Evolutionary conservation across 352 stramenopile species (phyloP).

Genomic region (Elongisporangium senticosum): DNA sequence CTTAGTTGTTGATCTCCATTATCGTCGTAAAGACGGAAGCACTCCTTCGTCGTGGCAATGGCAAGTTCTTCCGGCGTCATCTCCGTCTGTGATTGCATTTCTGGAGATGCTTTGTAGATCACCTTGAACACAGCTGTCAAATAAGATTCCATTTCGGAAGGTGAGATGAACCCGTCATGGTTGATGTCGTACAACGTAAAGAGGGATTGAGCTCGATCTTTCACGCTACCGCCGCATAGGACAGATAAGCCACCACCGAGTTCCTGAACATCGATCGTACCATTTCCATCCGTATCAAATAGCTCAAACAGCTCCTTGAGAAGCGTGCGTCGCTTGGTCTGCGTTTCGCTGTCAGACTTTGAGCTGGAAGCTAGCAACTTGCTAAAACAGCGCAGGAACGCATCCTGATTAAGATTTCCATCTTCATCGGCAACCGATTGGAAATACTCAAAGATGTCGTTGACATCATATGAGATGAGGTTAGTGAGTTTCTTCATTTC

Average conservation of each 20-base stretch:
- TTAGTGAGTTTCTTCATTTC: conserved; percentile 82
- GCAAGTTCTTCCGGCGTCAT: conserved; percentile 65
- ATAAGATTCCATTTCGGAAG: conserved; percentile 78
- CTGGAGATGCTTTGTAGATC: conserved; percentile 76
- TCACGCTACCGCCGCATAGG: conserved; percentile 67
- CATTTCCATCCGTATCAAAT: conserved; percentile 80
- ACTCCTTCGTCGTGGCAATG: conserved; percentile 62
- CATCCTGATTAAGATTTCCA: conserved; percentile 52
- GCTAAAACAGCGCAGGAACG: conserved; percentile 84
- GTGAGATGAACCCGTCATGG: conserved; percentile 75
- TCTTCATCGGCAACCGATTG: conserved; percentile 52
- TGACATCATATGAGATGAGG: conserved; percentile 73
- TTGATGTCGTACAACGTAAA: conserved; percentile 85
- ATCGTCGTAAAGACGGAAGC: conserved; percentile 69
- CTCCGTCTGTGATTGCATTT: conserved; percentile 43
- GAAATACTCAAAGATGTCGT: conserved; percentile 87
- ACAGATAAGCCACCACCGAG: conserved; percentile 84
- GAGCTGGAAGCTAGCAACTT: conserved; percentile 59
- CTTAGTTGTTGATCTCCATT: conserved; percentile 75
- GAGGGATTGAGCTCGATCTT: conserved; percentile 69
- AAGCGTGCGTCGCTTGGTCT: conserved; percentile 41
- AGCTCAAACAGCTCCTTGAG: conserved; percentile 73
- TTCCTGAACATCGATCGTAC: conserved; percentile 80
- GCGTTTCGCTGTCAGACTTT: conserved; percentile 25
- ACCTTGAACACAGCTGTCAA: conserved; percentile 83